Evolutionary conservation across 805 yeast genomes (phyloP).

Genomic region (Saitoella complicata): DNA sequence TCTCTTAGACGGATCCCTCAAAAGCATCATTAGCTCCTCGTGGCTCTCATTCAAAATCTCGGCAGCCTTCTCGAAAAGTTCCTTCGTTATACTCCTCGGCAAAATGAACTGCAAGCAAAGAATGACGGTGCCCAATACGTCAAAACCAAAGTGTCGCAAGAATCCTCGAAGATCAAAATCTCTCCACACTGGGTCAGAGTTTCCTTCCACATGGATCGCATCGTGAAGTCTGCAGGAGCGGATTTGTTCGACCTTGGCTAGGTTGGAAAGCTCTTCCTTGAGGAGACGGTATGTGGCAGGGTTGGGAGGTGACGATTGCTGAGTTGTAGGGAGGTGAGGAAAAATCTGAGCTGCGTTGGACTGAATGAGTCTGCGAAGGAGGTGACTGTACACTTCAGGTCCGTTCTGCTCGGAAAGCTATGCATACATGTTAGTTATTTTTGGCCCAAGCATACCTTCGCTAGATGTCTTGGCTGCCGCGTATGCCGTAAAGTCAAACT

Average conservation of each 20-base stretch:
- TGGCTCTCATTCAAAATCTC: too few relatives aligned
- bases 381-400: slow-evolving; percentile 21
- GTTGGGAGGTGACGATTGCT: too few relatives aligned
- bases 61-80: too few relatives aligned
- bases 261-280: slow-evolving; percentile 6
- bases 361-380: slow-evolving; percentile 21
- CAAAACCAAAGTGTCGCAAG: too few relatives aligned
- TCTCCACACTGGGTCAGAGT: too few relatives aligned
- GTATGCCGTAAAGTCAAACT: not conserved
- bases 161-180: too few relatives aligned
- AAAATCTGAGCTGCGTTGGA: slow-evolving; percentile 14
- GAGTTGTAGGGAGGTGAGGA: not conserved
- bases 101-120: too few relatives aligned
- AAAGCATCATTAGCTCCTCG: too few relatives aligned
- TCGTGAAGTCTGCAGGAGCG: slow-evolving; percentile 5
- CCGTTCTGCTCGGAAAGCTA: slow-evolving; percentile 25
- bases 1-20: too few relatives aligned
- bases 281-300: slow-evolving; percentile 10
- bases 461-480: not conserved
- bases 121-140: too few relatives aligned
- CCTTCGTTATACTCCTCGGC: too few relatives aligned
- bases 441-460: not conserved
- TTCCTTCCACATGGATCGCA: too few relatives aligned
- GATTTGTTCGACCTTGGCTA: slow-evolving; percentile 7
- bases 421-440: not conserved